Evolutionary conservation across 495 filamentous ascomycete genomes (phyloP), one percentile per base, ranked within the genome.

Genomic region (Hyaloscypha finlandica): DNA sequence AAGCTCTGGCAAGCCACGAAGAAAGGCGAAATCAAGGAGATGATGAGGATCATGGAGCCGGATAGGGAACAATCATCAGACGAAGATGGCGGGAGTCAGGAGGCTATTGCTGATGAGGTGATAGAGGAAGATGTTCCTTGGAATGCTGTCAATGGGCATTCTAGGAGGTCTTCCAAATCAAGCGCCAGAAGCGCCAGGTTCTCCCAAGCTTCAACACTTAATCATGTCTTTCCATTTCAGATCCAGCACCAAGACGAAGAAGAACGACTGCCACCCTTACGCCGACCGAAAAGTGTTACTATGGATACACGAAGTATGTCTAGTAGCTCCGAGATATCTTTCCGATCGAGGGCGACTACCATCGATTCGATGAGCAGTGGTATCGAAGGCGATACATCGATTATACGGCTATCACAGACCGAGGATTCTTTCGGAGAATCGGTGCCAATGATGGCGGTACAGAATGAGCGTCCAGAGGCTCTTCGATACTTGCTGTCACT

Each of bases 391-490:
- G 93, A 97, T 73, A 90, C 87, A 8, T 96, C 92, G 2, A 88
- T 93, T 64, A 91, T 94, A 75, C 89, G 86, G 8, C 78, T 97
- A 6, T 85, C 90, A 4, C 89, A 91, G 72, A 97, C 93, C 0
- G 91, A 95, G 71, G 89, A 93, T 70, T 81, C 85, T 22, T 84
- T 86, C 32, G 94, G 95, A 2, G 89, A 97, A 72, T 97, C 94
- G 6, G 85, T 97, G 22, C 84, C 88, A 19, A 99, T 98, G 96
- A 98, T 99, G 93, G 93, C 94, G 8, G 85, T 97, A 37, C 93
- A 97, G 71, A 85, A 88, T 62, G 83, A 86, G 32, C 90, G 90
- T 63, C 78, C 83, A 8, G 85, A 90, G 53, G 87, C 86, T 33
- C 74, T 99, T 30, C 84, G 79, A 32, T 97, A 96, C 75, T 82